Conservation (phyloP, 1,284 basidiomycete genomes). For the Rhodotorula sp. region DNA sequence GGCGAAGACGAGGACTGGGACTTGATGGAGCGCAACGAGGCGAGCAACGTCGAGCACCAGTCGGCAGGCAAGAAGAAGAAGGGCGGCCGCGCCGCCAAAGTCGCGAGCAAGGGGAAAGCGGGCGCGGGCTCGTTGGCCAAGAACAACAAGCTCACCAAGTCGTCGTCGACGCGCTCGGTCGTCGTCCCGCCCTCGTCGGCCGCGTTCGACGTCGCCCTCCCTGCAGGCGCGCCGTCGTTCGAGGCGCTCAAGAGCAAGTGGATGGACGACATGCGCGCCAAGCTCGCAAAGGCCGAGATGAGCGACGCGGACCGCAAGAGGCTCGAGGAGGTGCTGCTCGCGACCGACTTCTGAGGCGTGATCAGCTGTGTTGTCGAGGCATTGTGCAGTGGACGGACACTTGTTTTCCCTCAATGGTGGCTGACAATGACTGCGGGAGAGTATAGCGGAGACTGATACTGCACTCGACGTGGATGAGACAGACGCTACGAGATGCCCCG, state of each 20-base stretch:
- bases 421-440: too few relatives aligned
- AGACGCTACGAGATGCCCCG: too few relatives aligned
- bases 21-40: conserved; percentile 28
- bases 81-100: background rate
- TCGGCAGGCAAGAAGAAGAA: background rate
- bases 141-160: background rate
- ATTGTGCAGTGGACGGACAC: too few relatives aligned
- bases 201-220: conserved; percentile 1
- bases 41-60: conserved; percentile 15
- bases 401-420: too few relatives aligned
- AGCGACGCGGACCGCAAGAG: conserved; percentile 10
- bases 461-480: too few relatives aligned
- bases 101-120: background rate
- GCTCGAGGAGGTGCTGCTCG: conserved; percentile 11
- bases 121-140: background rate
- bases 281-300: background rate
- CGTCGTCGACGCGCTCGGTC: background rate
- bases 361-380: too few relatives aligned
- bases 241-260: conserved; percentile 6
- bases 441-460: too few relatives aligned
- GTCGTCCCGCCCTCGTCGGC: background rate
- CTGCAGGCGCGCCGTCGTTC: conserved; percentile 1
- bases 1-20: conserved; percentile 31
- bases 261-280: background rate
- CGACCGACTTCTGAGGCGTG: background rate